phyloP scores from a whole-genome alignment of 2,329 filamentous ascomycete genomes.

The Penicillium occitanis region DNA sequence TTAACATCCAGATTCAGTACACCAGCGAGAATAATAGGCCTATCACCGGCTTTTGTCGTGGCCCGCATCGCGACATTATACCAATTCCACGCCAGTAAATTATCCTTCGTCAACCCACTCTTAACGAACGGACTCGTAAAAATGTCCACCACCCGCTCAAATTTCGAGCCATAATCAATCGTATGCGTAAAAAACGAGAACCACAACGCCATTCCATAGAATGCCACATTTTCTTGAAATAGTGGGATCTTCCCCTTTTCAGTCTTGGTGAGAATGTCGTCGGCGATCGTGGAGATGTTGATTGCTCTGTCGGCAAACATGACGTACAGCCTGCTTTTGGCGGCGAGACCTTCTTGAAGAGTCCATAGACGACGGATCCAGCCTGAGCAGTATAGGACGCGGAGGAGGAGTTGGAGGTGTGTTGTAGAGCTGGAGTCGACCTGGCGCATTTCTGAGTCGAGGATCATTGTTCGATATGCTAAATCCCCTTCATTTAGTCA shows the following conservation, averaged over 20 bases:
- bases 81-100: conserved; percentile 18
- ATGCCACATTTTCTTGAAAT: background rate
- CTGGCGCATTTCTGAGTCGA: conserved; percentile 13
- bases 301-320: conserved; percentile 36
- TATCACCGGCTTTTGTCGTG: conserved; percentile 19
- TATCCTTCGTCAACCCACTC: background rate
- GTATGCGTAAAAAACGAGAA: conserved; percentile 8
- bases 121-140: background rate
- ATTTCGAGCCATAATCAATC: background rate
- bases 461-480: conserved; percentile 14
- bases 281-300: conserved; percentile 22
- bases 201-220: conserved; percentile 1
- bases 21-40: conserved; percentile 21
- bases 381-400: conserved; percentile 34
- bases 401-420: conserved; percentile 30
- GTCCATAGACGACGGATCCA: conserved; percentile 47
- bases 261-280: conserved; percentile 20
- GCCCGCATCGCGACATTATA: conserved; percentile 22
- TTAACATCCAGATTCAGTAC: conserved; percentile 18
- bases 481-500: background rate
- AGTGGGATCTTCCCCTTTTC: conserved; percentile 14
- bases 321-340: conserved; percentile 32
- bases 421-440: conserved; percentile 1
- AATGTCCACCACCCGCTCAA: background rate
- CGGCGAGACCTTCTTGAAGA: conserved; percentile 39